Evolutionary conservation across 352 stramenopile species (phyloP).

Genomic region (Peronospora belbahrii): DNA sequence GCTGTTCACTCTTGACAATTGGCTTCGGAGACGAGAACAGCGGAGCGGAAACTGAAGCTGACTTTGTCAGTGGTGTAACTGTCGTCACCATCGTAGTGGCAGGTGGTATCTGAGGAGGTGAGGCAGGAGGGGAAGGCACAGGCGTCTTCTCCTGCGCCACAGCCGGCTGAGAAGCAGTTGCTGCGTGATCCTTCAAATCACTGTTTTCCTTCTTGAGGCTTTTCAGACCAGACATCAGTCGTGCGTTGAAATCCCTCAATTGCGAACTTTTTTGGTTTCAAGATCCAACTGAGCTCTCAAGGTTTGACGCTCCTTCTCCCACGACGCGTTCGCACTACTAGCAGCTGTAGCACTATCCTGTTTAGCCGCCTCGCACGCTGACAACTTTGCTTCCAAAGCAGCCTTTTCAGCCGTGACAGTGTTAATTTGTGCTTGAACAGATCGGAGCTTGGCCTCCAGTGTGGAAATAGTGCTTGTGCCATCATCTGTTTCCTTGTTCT

Average conservation of each 20-base stretch:
- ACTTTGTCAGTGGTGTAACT: slow-evolving; percentile 11
- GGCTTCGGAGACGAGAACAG: slow-evolving; percentile 20
- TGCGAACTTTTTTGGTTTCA: slow-evolving; percentile 59
- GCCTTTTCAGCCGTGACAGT: slow-evolving; percentile 34
- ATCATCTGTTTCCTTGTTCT: slow-evolving; percentile 55
- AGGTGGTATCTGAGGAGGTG: slow-evolving; percentile 11
- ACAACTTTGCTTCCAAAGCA: slow-evolving; percentile 37
- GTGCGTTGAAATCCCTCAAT: slow-evolving; percentile 69
- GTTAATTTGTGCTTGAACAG: slow-evolving; percentile 24
- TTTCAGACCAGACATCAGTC: slow-evolving; percentile 62
- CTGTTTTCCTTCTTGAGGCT: slow-evolving; percentile 68
- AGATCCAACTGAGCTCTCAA: slow-evolving; percentile 50
- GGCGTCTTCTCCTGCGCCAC: slow-evolving; percentile 15
- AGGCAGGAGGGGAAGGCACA: slow-evolving; percentile 12
- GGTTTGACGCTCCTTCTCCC: slow-evolving; percentile 53
- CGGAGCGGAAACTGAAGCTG: slow-evolving; percentile 6
- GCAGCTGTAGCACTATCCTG: slow-evolving; percentile 27
- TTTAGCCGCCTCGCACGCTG: slow-evolving; percentile 30
- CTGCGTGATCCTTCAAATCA: slow-evolving; percentile 52
- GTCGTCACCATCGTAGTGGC: slow-evolving; percentile 1
- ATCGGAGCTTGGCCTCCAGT: slow-evolving; percentile 35
- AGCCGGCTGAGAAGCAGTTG: slow-evolving; percentile 6
- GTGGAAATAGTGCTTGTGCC: slow-evolving; percentile 28
- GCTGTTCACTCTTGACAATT: slow-evolving; percentile 10
- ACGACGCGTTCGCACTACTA: slow-evolving; percentile 28